Base-by-base conservation (phyloP, 176 grass and related monocot genomes). In the Aegilops bicornis region DNA sequence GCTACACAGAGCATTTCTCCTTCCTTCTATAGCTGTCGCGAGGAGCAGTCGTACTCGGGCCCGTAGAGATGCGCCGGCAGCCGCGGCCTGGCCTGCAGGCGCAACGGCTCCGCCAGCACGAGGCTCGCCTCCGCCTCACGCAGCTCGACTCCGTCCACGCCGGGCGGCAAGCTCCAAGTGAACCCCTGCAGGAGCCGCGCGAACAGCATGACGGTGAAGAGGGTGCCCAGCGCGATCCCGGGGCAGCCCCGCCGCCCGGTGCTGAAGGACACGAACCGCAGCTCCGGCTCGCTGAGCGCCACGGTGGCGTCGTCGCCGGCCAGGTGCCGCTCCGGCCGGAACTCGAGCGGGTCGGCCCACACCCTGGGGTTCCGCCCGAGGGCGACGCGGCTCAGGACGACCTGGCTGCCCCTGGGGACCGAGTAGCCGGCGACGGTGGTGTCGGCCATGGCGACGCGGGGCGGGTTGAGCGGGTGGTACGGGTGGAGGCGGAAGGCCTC, bases 131-230 rank as follows among this genome's bases (percentile, higher is more conserved):
- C 39, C n/a, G 70, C 39, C 70, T 73, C 69, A 1, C 39, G 70
- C 70, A 73, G 70, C 39, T 73, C 39, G 14, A 43, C 70, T 25
- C 12, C 23, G 2, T 27, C 70, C n/a, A 45, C 39, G n/a, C 70
- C 70, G 39, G 70, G 39, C 4, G 22, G 70, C 39, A 25, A 8
- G 70, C 70, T 73, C 70, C 70, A 73, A 1, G n/a, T 45, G 70
- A 73, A 73, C n/a, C 39, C 70, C 70, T 73, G 70, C 70, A 73
- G 70, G n/a, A 73, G 70, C 70, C 70, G 70, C n/a, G 70, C 70
- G 14, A 73, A 25, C n/a, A 73, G n/a, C 70, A 45, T 73, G 2
- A 73, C 39, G 6, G 70, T 73, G n/a, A 73, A 25, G 39, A 73
- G 39, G 3, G 70, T 73, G 70, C 70, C 70, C 6, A 73, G 70